Conservation (phyloP, 2,329 filamentous ascomycete genomes). For the Fusarium penzigii region DNA sequence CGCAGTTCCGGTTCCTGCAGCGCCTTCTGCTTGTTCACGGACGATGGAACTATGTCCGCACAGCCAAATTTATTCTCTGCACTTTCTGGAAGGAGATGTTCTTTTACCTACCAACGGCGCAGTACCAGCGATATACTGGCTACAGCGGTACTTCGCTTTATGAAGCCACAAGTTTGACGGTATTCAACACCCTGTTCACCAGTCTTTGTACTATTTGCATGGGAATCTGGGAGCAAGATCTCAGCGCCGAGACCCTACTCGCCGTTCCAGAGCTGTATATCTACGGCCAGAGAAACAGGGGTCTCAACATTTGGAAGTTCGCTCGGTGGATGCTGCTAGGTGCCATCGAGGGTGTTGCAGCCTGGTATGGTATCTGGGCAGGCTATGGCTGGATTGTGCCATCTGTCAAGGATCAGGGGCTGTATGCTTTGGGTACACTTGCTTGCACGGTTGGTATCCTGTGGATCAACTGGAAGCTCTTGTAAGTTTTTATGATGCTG, state of each 20-base stretch:
- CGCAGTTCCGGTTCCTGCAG: slow-evolving; percentile 87
- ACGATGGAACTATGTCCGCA: slow-evolving; percentile 86
- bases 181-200: slow-evolving; percentile 95
- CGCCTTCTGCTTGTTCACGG: slow-evolving; percentile 83
- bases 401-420: slow-evolving; percentile 61
- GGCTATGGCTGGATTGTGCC: slow-evolving; percentile 50
- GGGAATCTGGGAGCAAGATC: slow-evolving; percentile 89
- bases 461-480: slow-evolving; percentile 75
- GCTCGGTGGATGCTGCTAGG: slow-evolving; percentile 77
- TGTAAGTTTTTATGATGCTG: slow-evolving; percentile 50
- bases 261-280: slow-evolving; percentile 90
- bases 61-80: slow-evolving; percentile 83
- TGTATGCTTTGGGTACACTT: slow-evolving; percentile 74
- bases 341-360: slow-evolving; percentile 69
- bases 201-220: slow-evolving; percentile 86
- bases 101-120: slow-evolving; percentile 82
- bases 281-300: slow-evolving; percentile 71
- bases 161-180: slow-evolving; percentile 81
- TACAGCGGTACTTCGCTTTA: slow-evolving; percentile 92
- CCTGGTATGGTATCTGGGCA: slow-evolving; percentile 67
- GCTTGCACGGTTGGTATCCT: slow-evolving; percentile 71
- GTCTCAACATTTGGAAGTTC: slow-evolving; percentile 75
- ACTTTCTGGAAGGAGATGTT: slow-evolving; percentile 90
- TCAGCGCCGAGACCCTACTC: slow-evolving; percentile 80
- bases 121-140: slow-evolving; percentile 81